phyloP scores from a whole-genome alignment of 768 basidiomycete species.

The Pseudohyphozyma bogoriensis region DNA sequence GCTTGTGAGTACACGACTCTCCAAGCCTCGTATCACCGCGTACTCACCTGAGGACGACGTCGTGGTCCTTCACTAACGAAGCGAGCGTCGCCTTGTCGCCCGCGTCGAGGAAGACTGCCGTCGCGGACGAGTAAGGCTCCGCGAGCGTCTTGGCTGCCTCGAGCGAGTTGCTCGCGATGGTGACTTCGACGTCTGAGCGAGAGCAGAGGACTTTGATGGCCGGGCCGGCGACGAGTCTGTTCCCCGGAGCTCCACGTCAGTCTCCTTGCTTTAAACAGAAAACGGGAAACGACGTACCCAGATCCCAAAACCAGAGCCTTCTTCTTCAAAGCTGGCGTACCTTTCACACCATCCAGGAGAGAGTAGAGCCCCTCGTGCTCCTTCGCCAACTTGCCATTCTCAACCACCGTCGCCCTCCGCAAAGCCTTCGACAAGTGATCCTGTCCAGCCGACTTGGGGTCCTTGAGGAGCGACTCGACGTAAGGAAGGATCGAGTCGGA shows the following conservation, averaged over 20 bases:
- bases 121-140: conserved; percentile 46
- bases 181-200: conserved; percentile 50
- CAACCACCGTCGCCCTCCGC: conserved; percentile 60
- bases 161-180: conserved; percentile 67
- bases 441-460: conserved; percentile 39
- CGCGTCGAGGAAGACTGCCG: conserved; percentile 54
- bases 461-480: conserved; percentile 45
- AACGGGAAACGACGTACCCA: conserved; percentile 40
- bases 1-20: no score
- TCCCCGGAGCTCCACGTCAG: background rate
- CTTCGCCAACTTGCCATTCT: conserved; percentile 48
- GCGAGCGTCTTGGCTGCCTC: conserved; percentile 48
- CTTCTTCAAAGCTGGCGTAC: conserved; percentile 42
- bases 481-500: conserved; percentile 58
- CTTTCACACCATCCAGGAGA: conserved; percentile 41
- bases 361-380: conserved; percentile 53
- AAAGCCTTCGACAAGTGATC: conserved; percentile 45
- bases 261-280: background rate
- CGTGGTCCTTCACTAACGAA: conserved; percentile 52
- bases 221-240: conserved; percentile 73
- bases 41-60: conserved; percentile 70
- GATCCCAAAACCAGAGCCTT: conserved; percentile 70
- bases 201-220: conserved; percentile 58
- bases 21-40: no score
- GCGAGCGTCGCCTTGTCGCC: conserved; percentile 44